These are phyloP conservation scores for Hygrocybe coccinea DNA, from an alignment of 768 basidiomycete species.

Conservation along the genomic window DNA sequence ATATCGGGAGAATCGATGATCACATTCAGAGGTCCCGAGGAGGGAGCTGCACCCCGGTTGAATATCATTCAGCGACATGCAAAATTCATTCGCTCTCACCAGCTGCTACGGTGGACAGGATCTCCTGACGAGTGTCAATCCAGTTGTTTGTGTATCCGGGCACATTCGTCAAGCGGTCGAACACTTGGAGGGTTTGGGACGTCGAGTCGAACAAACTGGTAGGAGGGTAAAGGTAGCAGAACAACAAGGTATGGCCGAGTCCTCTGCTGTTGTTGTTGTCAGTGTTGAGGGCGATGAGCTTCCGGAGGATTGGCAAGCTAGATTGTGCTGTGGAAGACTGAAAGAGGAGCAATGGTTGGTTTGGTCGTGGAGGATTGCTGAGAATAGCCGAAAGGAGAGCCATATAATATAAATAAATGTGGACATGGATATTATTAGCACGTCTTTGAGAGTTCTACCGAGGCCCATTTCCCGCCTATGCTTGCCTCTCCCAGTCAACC, in stretches of 20 bases:
- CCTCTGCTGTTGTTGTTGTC: conserved; percentile 16
- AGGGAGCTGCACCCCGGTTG: conserved; percentile 25
- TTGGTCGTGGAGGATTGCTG: conserved; percentile 10
- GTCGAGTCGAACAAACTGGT: conserved; percentile 31
- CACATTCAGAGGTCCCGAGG: conserved; percentile 50
- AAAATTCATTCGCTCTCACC: conserved; percentile 22
- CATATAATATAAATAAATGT: not conserved
- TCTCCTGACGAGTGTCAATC: conserved; percentile 30
- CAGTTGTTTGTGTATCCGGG: conserved; percentile 47
- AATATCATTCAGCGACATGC: conserved; percentile 12
- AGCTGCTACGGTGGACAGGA: conserved; percentile 41
- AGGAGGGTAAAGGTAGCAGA: conserved; percentile 56
- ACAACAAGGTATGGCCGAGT: conserved; percentile 37
- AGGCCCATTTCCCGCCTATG: not conserved
- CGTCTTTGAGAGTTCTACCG: not conserved
- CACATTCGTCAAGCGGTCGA: conserved; percentile 48
- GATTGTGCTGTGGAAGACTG: conserved; percentile 60
- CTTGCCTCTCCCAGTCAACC: not conserved
- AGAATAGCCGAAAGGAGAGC: conserved; percentile 7
- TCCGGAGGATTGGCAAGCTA: conserved; percentile 50
- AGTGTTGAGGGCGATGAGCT: conserved; percentile 32
- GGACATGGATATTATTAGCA: not conserved
- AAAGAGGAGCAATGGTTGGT: conserved; percentile 46
- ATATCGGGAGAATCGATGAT: conserved; percentile 72
- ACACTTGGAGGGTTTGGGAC: conserved; percentile 31